A percentile compares a stretch with the other conserved stretches of the same genome.
Conservation (phyloP, 2,329 filamentous ascomycete genomes). For the Clarireedia monteithiana region DNA sequence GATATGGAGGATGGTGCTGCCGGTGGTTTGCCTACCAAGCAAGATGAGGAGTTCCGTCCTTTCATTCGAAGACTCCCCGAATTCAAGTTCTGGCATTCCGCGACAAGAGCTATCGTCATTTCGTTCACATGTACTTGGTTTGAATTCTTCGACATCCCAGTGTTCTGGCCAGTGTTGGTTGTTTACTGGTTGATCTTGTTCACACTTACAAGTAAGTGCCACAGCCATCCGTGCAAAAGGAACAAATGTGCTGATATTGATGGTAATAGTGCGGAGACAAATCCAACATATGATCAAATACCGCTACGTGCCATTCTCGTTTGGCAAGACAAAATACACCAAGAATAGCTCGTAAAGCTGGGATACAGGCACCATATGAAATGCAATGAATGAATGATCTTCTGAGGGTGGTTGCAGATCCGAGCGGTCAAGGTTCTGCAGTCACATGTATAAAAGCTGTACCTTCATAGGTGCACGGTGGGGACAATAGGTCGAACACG, state of each 20-base stretch:
- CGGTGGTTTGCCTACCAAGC: slow-evolving; percentile 80
- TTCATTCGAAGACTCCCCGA: slow-evolving; percentile 94
- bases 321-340: slow-evolving; percentile 78
- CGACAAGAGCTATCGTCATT: slow-evolving; percentile 78
- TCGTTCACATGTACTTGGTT: slow-evolving; percentile 89
- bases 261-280: slow-evolving; percentile 77
- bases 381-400: not conserved
- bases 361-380: not conserved
- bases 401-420: not conserved
- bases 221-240: not conserved
- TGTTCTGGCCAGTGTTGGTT: slow-evolving; percentile 98
- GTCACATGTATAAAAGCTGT: slow-evolving; percentile 13
- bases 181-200: slow-evolving; percentile 99
- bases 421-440: slow-evolving; percentile 7
- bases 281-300: slow-evolving; percentile 99
- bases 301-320: slow-evolving; percentile 89
- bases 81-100: slow-evolving; percentile 99
- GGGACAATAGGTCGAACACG: slow-evolving; percentile 1
- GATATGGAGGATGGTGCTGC: slow-evolving; percentile 91
- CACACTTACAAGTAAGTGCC: slow-evolving; percentile 76
- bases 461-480: slow-evolving; percentile 5
- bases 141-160: slow-evolving; percentile 87
- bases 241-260: slow-evolving; percentile 8
- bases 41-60: slow-evolving; percentile 94
- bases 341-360: slow-evolving; percentile 44